Percentiles rank a stretch among this genome's conserved stretches.
These are phyloP conservation scores for Pseudogymnoascus sp. DNA, from an alignment of 2,329 filamentous ascomycete genomes.

Conservation along the genomic window DNA sequence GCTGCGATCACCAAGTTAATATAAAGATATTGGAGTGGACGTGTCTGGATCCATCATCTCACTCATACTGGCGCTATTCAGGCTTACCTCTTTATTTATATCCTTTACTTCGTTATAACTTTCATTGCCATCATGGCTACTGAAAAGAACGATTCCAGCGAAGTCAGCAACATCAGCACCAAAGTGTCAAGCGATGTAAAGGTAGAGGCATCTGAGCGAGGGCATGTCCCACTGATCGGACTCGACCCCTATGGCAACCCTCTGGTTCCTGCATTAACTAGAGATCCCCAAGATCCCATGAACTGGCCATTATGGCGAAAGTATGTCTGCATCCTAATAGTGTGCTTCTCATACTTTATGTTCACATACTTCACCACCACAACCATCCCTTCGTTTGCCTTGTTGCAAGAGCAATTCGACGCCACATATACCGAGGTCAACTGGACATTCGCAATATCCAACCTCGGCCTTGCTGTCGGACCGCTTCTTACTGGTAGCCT, in stretches of 20 bases:
- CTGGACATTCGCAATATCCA: conserved; percentile 44
- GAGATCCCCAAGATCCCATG: conserved; percentile 45
- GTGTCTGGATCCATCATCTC: background rate
- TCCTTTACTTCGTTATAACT: background rate
- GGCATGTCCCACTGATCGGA: background rate
- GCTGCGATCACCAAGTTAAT: background rate
- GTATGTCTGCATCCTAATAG: conserved; percentile 41
- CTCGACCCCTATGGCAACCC: conserved; percentile 25
- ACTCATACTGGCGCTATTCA: background rate
- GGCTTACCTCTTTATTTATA: background rate
- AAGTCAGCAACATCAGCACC: background rate
- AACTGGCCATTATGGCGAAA: conserved; percentile 45
- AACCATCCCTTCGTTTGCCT: conserved; percentile 46
- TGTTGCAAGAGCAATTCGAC: conserved; percentile 40
- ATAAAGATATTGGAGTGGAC: background rate
- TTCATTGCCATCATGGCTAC: background rate
- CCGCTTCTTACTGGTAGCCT: conserved; percentile 44
- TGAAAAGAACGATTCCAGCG: background rate
- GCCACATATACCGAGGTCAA: conserved; percentile 41
- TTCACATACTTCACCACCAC: conserved; percentile 53
- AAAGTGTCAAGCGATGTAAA: background rate
- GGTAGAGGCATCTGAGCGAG: background rate
- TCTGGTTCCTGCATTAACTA: conserved; percentile 36
- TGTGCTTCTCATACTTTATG: conserved; percentile 44
- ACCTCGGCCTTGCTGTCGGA: conserved; percentile 43